Evolutionary conservation across 768 basidiomycete species (phyloP), one percentile per base, ranked within the genome.

Genomic region (Russula brevipes): DNA sequence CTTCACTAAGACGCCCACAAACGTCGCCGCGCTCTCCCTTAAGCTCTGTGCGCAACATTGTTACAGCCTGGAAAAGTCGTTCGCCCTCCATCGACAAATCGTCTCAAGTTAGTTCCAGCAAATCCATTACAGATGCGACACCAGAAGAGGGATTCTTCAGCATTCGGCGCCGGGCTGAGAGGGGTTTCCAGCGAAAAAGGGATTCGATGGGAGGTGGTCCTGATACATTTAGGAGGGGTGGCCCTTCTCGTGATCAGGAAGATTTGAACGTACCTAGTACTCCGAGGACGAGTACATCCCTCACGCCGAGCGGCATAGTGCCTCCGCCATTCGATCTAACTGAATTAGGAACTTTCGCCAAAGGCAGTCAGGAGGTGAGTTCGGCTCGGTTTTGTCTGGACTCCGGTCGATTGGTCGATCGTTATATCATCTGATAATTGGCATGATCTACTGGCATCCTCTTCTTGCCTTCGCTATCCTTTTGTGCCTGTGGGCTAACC

Each of bases 21-120:
- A 70, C 71, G 0, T 84, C 86, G 4, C 87, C 89, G 4, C 82
- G 87, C 9, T 88, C 86, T 4, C 88, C 89, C 1, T 76, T 89
- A 33, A 79, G 85, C 0, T 88, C 86, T 4, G 86, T 93, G 30
- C 82, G 88, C 38, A 91, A 91, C 66, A 84, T 91, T 44, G 86
- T 93, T 7, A 82, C 85, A 0, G 78, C 86, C 8, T 93, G 90
- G 89, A 91, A 90, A 71, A 87, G 89, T 64, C 82, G 87, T 19
- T 86, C 87, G 0, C 86, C 80, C 0, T 76, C 74, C 8, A 47
- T 49, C 2, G 68, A 59, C 39, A 73, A 72, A 59, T 65, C 69
- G 6, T 61, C 52, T 11, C 60, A 57, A 33, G 9, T 53, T 44
- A 53, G 57, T 60, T 33, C 61, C 67, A 8, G 54, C 63, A 14